Conservation (phyloP, 116 monocot species). For the Phalaenopsis hybrid region DNA sequence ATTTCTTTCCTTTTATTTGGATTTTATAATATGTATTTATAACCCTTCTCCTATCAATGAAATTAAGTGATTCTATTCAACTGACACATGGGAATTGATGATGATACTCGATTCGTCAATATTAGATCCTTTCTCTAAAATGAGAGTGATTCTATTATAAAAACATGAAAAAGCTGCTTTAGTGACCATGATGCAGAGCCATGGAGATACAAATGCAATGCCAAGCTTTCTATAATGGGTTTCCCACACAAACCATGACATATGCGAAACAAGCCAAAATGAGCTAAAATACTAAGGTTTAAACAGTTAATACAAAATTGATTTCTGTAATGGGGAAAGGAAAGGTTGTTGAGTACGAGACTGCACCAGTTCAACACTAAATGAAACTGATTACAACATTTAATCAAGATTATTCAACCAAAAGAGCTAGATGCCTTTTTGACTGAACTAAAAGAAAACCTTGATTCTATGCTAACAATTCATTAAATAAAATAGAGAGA, state of each 20-base stretch:
- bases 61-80: too few species aligned
- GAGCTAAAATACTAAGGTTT: not conserved
- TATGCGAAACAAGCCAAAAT: not conserved
- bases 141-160: too few species aligned
- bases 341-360: not conserved
- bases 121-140: too few species aligned
- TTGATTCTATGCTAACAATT: not conserved
- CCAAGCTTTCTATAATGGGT: not conserved
- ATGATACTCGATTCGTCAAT: too few species aligned
- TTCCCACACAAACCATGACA: not conserved
- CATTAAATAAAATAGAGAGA: not conserved
- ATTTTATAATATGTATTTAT: too few species aligned
- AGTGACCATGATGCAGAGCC: too few species aligned
- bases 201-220: not conserved
- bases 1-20: too few species aligned
- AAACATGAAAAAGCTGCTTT: too few species aligned
- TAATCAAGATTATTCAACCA: too few species aligned
- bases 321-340: not conserved
- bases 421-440: not conserved
- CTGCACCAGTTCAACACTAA: not conserved
- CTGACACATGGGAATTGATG: too few species aligned
- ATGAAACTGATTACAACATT: not conserved
- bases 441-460: not conserved
- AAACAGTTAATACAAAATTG: not conserved
- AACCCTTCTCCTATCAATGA: too few species aligned